Evolutionary conservation across 2,329 filamentous ascomycete species (phyloP).

Genomic region (Aspergillus spinulosporus): DNA sequence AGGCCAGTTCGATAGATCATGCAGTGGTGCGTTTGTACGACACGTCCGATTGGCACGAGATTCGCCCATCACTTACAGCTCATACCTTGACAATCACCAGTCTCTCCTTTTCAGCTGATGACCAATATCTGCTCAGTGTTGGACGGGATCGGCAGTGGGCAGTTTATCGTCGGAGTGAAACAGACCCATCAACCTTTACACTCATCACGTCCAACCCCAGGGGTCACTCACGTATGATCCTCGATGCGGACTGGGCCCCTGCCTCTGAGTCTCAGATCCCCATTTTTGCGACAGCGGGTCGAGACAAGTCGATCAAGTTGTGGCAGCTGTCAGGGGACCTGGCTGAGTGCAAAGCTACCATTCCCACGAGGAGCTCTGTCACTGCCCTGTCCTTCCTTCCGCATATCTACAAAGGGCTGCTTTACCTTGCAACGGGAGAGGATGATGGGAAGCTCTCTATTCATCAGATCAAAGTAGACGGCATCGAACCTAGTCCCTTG

Average conservation of each 20-base stretch:
- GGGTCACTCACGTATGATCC: constrained; percentile 88
- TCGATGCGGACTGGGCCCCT: constrained; percentile 82
- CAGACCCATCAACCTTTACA: constrained; percentile 51
- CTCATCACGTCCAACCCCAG: constrained; percentile 70
- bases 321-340: constrained; percentile 54
- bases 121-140: constrained; percentile 76
- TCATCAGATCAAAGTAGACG: constrained; percentile 39
- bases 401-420: constrained; percentile 26
- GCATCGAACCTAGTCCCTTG: constrained; percentile 31
- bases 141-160: constrained; percentile 91
- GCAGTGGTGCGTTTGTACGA: constrained; percentile 92
- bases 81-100: constrained; percentile 85
- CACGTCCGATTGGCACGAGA: constrained; percentile 81
- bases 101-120: constrained; percentile 75
- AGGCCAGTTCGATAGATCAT: constrained; percentile 88
- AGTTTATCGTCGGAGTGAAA: constrained; percentile 63
- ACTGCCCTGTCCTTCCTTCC: constrained; percentile 70
- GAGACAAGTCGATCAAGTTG: constrained; percentile 80
- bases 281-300: constrained; percentile 81
- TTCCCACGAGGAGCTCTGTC: constrained; percentile 61
- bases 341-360: constrained; percentile 56
- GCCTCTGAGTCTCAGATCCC: constrained; percentile 33
- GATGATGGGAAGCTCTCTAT: constrained; percentile 50
- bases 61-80: constrained; percentile 76
- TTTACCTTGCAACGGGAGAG: constrained; percentile 48